These are phyloP conservation scores for Thelonectria blattea DNA, from an alignment of 2,329 filamentous ascomycete genomes.

Conservation along the genomic window DNA sequence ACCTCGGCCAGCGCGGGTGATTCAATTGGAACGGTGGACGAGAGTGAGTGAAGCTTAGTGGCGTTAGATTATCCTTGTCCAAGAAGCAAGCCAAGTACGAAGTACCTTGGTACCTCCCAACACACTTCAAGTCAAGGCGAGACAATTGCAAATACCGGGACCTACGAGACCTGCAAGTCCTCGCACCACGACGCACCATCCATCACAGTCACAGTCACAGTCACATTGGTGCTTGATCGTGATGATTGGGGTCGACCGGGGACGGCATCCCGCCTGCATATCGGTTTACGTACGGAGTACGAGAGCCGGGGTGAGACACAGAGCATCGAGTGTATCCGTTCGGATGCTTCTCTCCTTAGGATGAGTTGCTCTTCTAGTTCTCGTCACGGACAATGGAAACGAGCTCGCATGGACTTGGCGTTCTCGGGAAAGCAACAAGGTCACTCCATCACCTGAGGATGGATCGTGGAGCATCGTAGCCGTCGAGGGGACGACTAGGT, in stretches of 20 bases:
- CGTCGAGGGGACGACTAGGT: background rate
- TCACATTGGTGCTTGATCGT: conserved; percentile 14
- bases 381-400: background rate
- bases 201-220: conserved; percentile 20
- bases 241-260: conserved; percentile 15
- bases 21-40: conserved; percentile 12
- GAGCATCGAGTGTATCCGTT: background rate
- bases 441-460: background rate
- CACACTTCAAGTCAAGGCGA: background rate
- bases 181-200: conserved; percentile 13
- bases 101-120: background rate
- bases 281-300: conserved; percentile 15
- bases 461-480: background rate
- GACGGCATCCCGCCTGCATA: conserved; percentile 11
- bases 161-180: conserved; percentile 8
- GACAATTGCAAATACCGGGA: conserved; percentile 15
- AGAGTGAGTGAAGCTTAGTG: conserved; percentile 18
- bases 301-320: background rate
- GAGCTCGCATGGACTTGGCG: background rate
- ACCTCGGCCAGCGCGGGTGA: conserved; percentile 9
- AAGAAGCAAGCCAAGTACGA: conserved; percentile 6
- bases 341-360: background rate
- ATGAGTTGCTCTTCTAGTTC: background rate
- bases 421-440: background rate
- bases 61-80: conserved; percentile 18